Evolutionary conservation across 208 protist species (phyloP), one percentile per base, ranked within the genome.

Genomic region (Acanthamoeba triangularis): DNA sequence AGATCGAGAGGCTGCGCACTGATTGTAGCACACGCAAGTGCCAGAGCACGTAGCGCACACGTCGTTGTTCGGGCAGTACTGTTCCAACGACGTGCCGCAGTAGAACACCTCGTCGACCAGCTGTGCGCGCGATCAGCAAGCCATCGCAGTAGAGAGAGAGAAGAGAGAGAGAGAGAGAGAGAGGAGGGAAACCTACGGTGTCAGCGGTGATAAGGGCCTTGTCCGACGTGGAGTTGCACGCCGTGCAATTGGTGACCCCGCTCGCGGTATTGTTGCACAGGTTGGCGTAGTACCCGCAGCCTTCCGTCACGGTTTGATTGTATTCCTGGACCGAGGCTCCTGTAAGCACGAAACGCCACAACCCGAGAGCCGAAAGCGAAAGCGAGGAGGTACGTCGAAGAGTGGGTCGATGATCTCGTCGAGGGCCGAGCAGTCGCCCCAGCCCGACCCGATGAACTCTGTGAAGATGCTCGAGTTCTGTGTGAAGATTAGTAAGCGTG

Each of bases 401-500:
- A 87, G 80, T 5, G 80, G 80, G 41, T 88, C 8, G 49, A 88
- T 33, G n/a, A 87, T 41, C 28, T 88, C 80, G 6, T 41, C 80
- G 18, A 88, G 20, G 23, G 80, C 80, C 16, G 47, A 63, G 30
- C 78, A 87, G 33, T 87, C 49, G 28, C 49, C 78, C 78, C 78
- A 87, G 49, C 5, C 20, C 14, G 72, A 33, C 0, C 78, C 78
- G 49, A 87, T 28, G 41, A 87, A 63, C 78, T 87, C 23, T 14
- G 41, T 63, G 49, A 87, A 87, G 78, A 87, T 41, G 47, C n/a
- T 61, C 5, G 78, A 63, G 25, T 54, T 61, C 78, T 87, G 78
- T 69, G 1, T 33, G n/a, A 69, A 1, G 14, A 28, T 3, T 30
- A 30, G 63, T 28, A 80, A 41, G 37, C 37, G 37, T 41, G 37